Conservation (phyloP, 805 yeast species). For the Saccharomycopsis javanensis region DNA sequence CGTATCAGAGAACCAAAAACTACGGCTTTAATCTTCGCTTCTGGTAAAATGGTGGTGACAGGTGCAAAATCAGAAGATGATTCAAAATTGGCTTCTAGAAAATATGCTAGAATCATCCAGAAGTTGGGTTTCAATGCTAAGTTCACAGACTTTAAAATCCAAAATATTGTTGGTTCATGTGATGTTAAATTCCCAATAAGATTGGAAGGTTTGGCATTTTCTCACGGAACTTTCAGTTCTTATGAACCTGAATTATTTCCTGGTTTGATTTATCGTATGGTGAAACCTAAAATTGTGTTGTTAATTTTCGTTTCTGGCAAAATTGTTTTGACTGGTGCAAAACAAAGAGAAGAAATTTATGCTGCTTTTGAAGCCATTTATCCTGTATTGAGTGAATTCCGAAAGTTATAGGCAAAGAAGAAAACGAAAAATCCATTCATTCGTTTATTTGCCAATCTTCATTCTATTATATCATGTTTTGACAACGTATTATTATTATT, state of each 20-base stretch:
- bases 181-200: conserved; percentile 97
- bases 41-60: conserved; percentile 98
- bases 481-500: background rate
- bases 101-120: conserved; percentile 95
- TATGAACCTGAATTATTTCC: conserved; percentile 98
- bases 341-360: conserved; percentile 96
- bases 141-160: conserved; percentile 95
- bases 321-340: conserved; percentile 96
- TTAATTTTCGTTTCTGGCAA: conserved; percentile 95
- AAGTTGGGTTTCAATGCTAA: conserved; percentile 96
- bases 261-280: conserved; percentile 98
- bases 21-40: conserved; percentile 93
- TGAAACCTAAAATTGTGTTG: conserved; percentile 93
- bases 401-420: conserved; percentile 44
- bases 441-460: conserved; percentile 1
- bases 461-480: background rate
- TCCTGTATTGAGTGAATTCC: conserved; percentile 96
- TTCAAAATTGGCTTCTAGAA: conserved; percentile 94
- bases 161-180: conserved; percentile 96
- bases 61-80: conserved; percentile 99
- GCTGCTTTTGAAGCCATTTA: conserved; percentile 97
- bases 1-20: conserved; percentile 98
- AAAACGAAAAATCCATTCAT: background rate
- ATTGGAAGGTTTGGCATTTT: conserved; percentile 92
- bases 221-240: conserved; percentile 97